Evolutionary conservation across 2,329 filamentous ascomycete genomes (phyloP), one percentile per base, ranked within the genome.

Genomic region (Ophiostoma perfectum): DNA sequence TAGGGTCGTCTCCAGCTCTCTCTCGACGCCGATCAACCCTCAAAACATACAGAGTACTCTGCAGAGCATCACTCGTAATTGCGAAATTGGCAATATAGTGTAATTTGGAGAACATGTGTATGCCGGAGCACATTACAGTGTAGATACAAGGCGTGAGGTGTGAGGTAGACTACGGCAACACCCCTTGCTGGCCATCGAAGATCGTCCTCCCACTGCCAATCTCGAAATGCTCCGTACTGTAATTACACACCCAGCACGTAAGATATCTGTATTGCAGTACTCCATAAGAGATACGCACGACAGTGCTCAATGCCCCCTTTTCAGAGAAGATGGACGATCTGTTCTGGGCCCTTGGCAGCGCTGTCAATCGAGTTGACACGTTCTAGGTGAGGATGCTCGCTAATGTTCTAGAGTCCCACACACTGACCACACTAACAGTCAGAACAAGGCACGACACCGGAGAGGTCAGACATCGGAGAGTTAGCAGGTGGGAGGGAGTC

Each of bases 301-400:
- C 47, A 49, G 47, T 44, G 42, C 42, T 27, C n/a, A 55, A 11
- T n/a, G 5, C 14, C 18, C 42, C 42, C 55, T 45, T 45, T 47
- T 62, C 18, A 36, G 9, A 55, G 42, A 55, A 16, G 58, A 44
- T 44, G 11, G 60, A 60, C 64, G 64, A 66, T 66, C 64, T 66
- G 67, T 62, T 68, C 67, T 68, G 64, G 67, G 42, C 45, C 64
- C 65, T 68, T 65, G 67, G 64, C 58, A 63, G 55, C 47, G 36
- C 63, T 44, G 64, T 38, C 14, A n/a, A 47, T 39, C 62, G 67
- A 49, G 18, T 55, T 7, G 41, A 44, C 38, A 64, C 39, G 60
- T 2, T 27, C 27, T 27, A 55, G n/a, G 49, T 27, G 16, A 6
- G 6, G 47, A 55, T 11, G 5, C n/a, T 4, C 3, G 38, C 18